Percentiles rank a stretch among this genome's conserved stretches.
Conservation (phyloP, 2,329 filamentous ascomycete genomes). For the Thermothelomyces thermophilus region DNA sequence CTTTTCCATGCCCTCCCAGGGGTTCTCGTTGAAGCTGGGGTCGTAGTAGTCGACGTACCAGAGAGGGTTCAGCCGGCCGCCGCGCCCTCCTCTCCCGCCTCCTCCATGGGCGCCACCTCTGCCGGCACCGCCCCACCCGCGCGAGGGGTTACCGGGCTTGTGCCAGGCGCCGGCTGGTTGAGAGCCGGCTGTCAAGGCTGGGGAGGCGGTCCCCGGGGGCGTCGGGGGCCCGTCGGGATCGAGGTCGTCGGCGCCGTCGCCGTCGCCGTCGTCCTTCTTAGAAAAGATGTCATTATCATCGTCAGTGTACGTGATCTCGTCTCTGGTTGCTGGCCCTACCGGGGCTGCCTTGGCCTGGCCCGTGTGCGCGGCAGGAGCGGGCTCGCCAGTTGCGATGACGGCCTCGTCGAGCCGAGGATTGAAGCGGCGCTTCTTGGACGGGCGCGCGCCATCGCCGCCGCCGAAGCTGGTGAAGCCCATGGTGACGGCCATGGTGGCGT, state of each 20-base stretch:
- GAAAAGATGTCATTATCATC: conserved; percentile 35
- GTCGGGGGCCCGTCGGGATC: conserved; percentile 21
- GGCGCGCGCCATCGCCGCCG: conserved; percentile 27
- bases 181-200: conserved; percentile 15
- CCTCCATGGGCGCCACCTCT: conserved; percentile 6
- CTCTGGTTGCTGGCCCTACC: not conserved
- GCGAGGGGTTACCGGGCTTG: no score
- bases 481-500: conserved; percentile 52
- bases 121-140: no score
- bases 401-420: conserved; percentile 50
- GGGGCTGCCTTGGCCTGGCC: conserved; percentile 12
- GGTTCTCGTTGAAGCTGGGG: conserved; percentile 62
- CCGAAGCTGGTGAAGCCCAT: conserved; percentile 74
- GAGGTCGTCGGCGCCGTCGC: conserved; percentile 1
- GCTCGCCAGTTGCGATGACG: conserved; percentile 32
- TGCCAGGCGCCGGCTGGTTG: no score
- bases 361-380: not conserved
- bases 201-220: conserved; percentile 17
- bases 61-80: conserved; percentile 33
- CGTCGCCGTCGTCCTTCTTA: conserved; percentile 13
- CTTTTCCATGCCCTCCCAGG: conserved; percentile 57
- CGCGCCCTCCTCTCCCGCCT: conserved; percentile 17
- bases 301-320: conserved; percentile 40
- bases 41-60: conserved; percentile 67
- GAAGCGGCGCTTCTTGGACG: conserved; percentile 61